phyloP scores from a whole-genome alignment of 1,284 basidiomycete species.

The Puccinia brachypodii region DNA sequence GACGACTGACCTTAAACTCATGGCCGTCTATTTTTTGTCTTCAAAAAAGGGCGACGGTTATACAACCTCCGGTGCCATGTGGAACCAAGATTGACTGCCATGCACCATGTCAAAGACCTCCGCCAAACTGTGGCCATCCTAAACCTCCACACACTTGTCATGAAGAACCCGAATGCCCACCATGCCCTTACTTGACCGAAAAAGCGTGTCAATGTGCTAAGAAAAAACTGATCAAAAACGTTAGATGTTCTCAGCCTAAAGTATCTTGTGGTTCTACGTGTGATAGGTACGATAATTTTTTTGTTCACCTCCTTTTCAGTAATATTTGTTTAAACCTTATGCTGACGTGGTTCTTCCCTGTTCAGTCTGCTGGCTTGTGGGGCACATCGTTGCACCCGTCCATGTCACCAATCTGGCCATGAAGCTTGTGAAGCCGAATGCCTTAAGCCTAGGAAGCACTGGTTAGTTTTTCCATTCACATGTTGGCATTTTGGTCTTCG shows the following conservation, averaged over 20 bases:
- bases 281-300: slow-evolving; percentile 9
- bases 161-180: slow-evolving; percentile 42
- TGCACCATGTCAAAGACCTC: slow-evolving; percentile 12
- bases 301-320: background rate
- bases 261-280: slow-evolving; percentile 33
- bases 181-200: slow-evolving; percentile 33
- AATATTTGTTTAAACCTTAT: background rate
- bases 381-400: slow-evolving; percentile 32
- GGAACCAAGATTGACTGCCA: slow-evolving; percentile 34
- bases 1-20: background rate
- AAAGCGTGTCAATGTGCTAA: slow-evolving; percentile 41
- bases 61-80: slow-evolving; percentile 42
- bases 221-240: slow-evolving; percentile 33
- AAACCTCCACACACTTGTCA: slow-evolving; percentile 37
- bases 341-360: background rate
- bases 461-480: slow-evolving; percentile 9
- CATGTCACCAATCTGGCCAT: slow-evolving; percentile 27
- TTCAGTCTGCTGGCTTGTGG: slow-evolving; percentile 36
- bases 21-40: background rate
- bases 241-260: slow-evolving; percentile 45
- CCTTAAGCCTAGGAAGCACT: slow-evolving; percentile 38
- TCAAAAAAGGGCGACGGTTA: slow-evolving; percentile 20
- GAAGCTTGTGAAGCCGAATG: slow-evolving; percentile 36
- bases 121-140: slow-evolving; percentile 33
- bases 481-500: background rate